Conservation (phyloP, 306 rosid genomes). For the Crotalaria pallida region DNA sequence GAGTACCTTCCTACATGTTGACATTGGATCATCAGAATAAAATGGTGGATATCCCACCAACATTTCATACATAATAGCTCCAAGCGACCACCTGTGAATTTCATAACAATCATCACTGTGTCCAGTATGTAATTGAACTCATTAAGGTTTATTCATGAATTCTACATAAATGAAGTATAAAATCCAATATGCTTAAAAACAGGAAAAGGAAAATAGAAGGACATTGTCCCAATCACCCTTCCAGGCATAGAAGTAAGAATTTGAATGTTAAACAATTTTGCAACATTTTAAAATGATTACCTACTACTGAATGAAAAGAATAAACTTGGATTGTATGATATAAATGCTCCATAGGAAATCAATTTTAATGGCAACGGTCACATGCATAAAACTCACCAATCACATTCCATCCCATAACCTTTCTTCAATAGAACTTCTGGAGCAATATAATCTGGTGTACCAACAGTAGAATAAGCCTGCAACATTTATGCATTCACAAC, state of each 20-base stretch:
- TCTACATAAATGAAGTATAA: neutral
- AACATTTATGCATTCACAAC: conserved; percentile 20
- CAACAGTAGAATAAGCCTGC: conserved; percentile 98
- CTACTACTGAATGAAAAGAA: neutral
- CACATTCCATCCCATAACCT: conserved; percentile 98
- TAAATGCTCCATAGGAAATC: neutral
- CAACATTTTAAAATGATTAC: conserved; percentile 8
- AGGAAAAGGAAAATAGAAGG: neutral
- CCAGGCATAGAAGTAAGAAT: neutral
- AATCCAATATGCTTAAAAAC: neutral
- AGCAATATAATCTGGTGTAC: conserved; percentile 98
- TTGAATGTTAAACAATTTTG: neutral
- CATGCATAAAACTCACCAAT: conserved; percentile 60
- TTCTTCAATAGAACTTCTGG: conserved; percentile 96
- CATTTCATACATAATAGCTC: conserved; percentile 99
- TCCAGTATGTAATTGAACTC: neutral
- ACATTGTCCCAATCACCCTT: neutral
- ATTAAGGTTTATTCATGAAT: neutral
- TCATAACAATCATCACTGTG: neutral
- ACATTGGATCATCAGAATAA: conserved; percentile 97
- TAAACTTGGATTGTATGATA: neutral
- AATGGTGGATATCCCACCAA: conserved; percentile 97
- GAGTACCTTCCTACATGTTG: conserved; percentile 94
- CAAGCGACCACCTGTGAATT: conserved; percentile 93
- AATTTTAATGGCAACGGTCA: neutral